Evolutionary conservation across 179 eudicot species (phyloP), one percentile per base, ranked within the genome.

Genomic region (Amaranthus tricolor): DNA sequence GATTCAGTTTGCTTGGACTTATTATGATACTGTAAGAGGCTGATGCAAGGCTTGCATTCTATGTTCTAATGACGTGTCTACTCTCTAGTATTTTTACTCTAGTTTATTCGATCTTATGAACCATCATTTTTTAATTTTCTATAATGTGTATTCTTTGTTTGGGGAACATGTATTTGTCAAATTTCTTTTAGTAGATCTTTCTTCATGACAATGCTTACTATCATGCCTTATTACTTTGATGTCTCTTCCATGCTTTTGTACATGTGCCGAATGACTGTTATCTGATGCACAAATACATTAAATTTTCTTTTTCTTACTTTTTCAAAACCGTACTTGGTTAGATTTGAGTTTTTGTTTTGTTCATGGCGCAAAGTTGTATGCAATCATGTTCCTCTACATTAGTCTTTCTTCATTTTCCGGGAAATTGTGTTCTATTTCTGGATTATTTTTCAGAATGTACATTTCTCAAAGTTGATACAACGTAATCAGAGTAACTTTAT

Each of bases 221-320:
- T 49, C 72, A 6, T 53, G 31, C 15, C 10, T 2, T 11, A 16
- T 47, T 4, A 5, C 8, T 12, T 24, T 53, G 50, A 47, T 19
- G 51, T 40, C 61, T 68, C 15, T 53, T 51, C 72, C 60, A 69
- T 24, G 61, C 58, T 10, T 51, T 50, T 58, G 13, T 49, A 21
- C 58, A 13, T 20, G 19, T 21, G 48, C 44, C 1, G 45, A 6
- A 12, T 61, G 10, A 19, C 17, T 58, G 20, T 59, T 20, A 19
- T 56, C 12, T 67, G 43, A 20, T 58, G 63, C 74, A 71, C 14
- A n/a, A 7, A 50, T 76, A 47, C 47, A n/a, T 47, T 16, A 17
- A 49, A 6, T 19, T 6, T 56, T n/a, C 12, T 58, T 58, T 16
- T 57, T 21, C 9, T 11, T 21, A 13, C 5, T 50, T 45, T 57